Base-by-base conservation (phyloP, 495 filamentous ascomycete species). In the Glonium stellatum region DNA sequence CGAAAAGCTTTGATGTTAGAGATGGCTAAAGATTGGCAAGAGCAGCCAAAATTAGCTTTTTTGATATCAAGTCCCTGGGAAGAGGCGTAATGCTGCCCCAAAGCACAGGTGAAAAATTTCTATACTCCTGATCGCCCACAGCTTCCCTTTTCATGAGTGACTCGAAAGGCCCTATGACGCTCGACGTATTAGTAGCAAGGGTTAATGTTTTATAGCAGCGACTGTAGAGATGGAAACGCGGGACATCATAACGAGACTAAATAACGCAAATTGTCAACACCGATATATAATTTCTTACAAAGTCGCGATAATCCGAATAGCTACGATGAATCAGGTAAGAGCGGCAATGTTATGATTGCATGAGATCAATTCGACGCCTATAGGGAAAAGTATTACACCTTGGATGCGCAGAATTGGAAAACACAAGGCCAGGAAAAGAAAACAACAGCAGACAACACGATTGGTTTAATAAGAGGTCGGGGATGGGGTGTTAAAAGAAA, bases 351-450 rank as follows among this genome's bases (percentile, higher is more conserved):
- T 22, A 48, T 51, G 25, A 23, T 51, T 51, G 48, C 18, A 51
- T 15, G 13, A 23, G 48, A 23, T 51, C 48, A 51, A 51, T 51
- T 51, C 48, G 48, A 27, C 48, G 21, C 23, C 48, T 51, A 25
- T 51, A 51, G 48, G 15, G 25, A 31, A 51, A 51, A 51, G 48
- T 51, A 51, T 51, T 51, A 51, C 19, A 51, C 48, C 48, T 51
- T 51, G 48, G 25, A 51, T 51, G 48, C 48, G 48, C 48, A 51
- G 39, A 13, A 31, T 51, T 10, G 48, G 25, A 51, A 25, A 51
- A 51, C 48, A 31, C 48, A 51, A 51, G 48, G 48, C 48, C 48
- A n/a, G 15, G 48, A 51, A 31, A 51, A 23, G 21, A 27, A 51
- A 51, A 25, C 19, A 51, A 25, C 19, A 27, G 13, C 19, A 22